Evolutionary conservation across 495 filamentous ascomycete species (phyloP).

Genomic region (Penicillium canariense): DNA sequence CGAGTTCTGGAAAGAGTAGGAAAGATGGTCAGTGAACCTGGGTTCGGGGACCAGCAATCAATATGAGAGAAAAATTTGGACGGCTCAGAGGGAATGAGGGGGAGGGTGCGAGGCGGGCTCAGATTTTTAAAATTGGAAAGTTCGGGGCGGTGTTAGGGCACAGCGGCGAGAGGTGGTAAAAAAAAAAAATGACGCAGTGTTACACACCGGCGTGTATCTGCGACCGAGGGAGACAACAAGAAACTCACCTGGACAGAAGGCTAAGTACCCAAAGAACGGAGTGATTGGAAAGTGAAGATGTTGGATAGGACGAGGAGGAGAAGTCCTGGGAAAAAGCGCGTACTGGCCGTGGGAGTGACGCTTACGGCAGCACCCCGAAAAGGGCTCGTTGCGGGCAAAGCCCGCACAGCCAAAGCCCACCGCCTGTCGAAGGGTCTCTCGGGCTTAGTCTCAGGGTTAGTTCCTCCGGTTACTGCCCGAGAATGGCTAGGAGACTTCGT

Average conservation of each 20-base stretch:
- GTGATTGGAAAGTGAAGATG: neutral
- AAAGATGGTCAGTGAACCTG: slow-evolving; percentile 1
- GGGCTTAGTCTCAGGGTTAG: neutral
- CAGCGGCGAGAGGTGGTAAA: slow-evolving; percentile 12
- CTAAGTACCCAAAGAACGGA: too few relatives aligned
- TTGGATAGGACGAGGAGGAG: neutral
- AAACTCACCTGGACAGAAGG: slow-evolving; percentile 11
- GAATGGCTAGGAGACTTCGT: neutral
- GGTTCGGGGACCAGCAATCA: neutral
- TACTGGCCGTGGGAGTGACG: too few relatives aligned
- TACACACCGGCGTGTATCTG: slow-evolving; percentile 6
- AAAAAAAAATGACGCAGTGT: slow-evolving; percentile 18
- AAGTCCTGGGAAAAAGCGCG: slow-evolving; percentile 5
- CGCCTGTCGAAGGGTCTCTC: neutral
- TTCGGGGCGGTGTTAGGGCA: slow-evolving; percentile 22
- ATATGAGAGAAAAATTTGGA: slow-evolving; percentile 28
- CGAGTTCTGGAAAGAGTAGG: neutral
- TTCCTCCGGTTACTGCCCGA: neutral
- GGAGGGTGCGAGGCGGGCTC: slow-evolving; percentile 4
- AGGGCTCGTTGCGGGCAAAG: too few relatives aligned
- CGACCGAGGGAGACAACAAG: slow-evolving; percentile 1
- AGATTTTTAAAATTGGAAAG: slow-evolving; percentile 24
- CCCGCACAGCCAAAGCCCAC: too few relatives aligned
- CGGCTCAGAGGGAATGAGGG: slow-evolving; percentile 14
- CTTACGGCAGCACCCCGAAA: slow-evolving; percentile 10